Evolutionary conservation across 305 asterid genomes (phyloP), one percentile per base, ranked within the genome.

Genomic region (Fraxinus greggii): DNA sequence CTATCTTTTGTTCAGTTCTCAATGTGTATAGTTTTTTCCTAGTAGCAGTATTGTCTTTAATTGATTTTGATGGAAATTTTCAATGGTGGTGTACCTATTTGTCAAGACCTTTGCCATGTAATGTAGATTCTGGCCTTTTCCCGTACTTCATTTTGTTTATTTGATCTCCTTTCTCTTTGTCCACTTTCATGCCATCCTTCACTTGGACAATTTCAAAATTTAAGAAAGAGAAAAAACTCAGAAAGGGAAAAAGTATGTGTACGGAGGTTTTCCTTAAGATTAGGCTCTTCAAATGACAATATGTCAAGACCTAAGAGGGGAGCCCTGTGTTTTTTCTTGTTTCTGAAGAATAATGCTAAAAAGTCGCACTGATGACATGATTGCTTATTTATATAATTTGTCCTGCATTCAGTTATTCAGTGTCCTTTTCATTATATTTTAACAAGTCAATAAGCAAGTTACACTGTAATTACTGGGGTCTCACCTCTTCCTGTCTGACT

Each of bases 401-500:
- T 26, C 38, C 74, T 26, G 21, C 32, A 28, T 26, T 67, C 35
- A 26, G n/a, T 67, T 67, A 67, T 67, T 26, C 36, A 9, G 36
- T 4, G 9, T 12, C 74, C 35, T 67, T 67, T 7, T 9, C 74
- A 12, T 67, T 67, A 26, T 67, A 67, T 67, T 61, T 67, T 67
- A 67, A 67, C 35, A 65, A 65, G 73, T 67, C 13, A 67, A 12
- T 67, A 61, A 61, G 77, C 70, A 45, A 42, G 75, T 70, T 29
- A 45, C 15, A 23, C 45, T 12, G 21, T 24, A 29, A 54, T 54
- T 54, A 31, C 48, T 28, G 56, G 36, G 6, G 28, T 61, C 63
- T 32, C 45, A 38, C n/a, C 42, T 61, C 80, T 23, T 61, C 54
- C 17, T n/a, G 72, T 70, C 75, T 21, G 38, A 70, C 28, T 72